phyloP scores from a whole-genome alignment of 257 asterid genomes.

The Echites panduratus region DNA sequence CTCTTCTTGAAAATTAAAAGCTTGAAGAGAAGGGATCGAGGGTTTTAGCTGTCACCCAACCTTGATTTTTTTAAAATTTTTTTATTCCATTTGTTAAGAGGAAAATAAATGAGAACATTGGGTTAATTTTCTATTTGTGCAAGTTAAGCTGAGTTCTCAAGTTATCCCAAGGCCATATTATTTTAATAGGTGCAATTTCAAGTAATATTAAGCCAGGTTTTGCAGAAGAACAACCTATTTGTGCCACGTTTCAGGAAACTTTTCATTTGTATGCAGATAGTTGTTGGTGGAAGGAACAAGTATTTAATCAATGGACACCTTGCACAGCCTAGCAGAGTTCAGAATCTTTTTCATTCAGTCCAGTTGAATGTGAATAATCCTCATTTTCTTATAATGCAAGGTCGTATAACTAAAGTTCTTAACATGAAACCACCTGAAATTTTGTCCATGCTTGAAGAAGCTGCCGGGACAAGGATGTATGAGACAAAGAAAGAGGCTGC shows the following conservation, averaged over 20 bases:
- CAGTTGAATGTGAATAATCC: slow-evolving; percentile 97
- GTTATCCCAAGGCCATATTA: neutral
- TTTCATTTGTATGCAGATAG: slow-evolving; percentile 58
- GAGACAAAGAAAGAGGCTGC: slow-evolving; percentile 99
- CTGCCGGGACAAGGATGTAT: slow-evolving; percentile 99
- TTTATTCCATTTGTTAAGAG: neutral
- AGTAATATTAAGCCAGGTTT: neutral
- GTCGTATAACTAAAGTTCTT: slow-evolving; percentile 92
- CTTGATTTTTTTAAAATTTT: neutral
- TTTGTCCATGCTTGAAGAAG: slow-evolving; percentile 98
- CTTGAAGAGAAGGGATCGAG: neutral
- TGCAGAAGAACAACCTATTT: neutral
- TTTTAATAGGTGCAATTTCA: neutral
- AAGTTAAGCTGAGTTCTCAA: neutral
- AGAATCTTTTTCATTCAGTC: slow-evolving; percentile 97
- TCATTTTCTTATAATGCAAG: slow-evolving; percentile 99
- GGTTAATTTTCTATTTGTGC: neutral
- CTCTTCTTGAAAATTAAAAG: neutral
- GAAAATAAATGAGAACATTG: too few species aligned
- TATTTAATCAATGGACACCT: slow-evolving; percentile 93
- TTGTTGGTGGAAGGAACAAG: slow-evolving; percentile 99
- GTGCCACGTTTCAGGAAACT: neutral
- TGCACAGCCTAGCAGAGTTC: slow-evolving; percentile 98
- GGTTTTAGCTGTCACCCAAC: neutral
- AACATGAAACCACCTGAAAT: slow-evolving; percentile 99